Evolutionary conservation across 805 yeast genomes (phyloP), one percentile per base, ranked within the genome.

Genomic region (Lipomyces sp.): DNA sequence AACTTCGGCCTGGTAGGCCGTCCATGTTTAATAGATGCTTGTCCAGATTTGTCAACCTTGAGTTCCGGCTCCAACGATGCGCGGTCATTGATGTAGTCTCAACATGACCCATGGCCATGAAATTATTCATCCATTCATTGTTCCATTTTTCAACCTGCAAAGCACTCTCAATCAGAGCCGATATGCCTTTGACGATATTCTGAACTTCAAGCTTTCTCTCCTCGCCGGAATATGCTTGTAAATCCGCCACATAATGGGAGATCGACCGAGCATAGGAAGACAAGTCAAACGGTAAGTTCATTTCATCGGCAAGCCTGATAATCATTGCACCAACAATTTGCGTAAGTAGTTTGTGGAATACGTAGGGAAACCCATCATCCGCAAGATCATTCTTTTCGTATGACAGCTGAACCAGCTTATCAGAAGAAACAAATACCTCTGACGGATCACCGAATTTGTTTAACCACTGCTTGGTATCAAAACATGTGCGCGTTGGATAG

Each of bases 381-480:
- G 59, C 71, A 3, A 32, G 13, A 32, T 24, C 37, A 11, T 42
- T 29, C 4, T 15, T 48, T 15, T 13, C 62, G 18, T n/a, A n/a
- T 11, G 32, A 35, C 18, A 18, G 29, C 13, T 15, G 33, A 48
- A 64, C n/a, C 7, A 29, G 6, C 18, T 33, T 11, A n/a, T 60
- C 69, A 2, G 54, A 42, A 4, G 24, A 18, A 6, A 66, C 61
- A 13, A 37, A 53, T 34, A 66, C 59, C 15, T 29, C 42, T 2
- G 55, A 18, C 2, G 89, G 87, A 74, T 89, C 93, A 33, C 85
- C 89, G 73, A 76, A 82, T 4, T 77, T 79, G 39, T 80, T 79
- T 86, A 89, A 86, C 94, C 93, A 89, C 69, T 85, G 80, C 75
- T 79, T 85, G 73, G 87, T 88, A 75, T 87, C 86, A 34, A 92